Evolutionary conservation across 345 rosid species (phyloP).

Genomic region (Gossypium anomalum): DNA sequence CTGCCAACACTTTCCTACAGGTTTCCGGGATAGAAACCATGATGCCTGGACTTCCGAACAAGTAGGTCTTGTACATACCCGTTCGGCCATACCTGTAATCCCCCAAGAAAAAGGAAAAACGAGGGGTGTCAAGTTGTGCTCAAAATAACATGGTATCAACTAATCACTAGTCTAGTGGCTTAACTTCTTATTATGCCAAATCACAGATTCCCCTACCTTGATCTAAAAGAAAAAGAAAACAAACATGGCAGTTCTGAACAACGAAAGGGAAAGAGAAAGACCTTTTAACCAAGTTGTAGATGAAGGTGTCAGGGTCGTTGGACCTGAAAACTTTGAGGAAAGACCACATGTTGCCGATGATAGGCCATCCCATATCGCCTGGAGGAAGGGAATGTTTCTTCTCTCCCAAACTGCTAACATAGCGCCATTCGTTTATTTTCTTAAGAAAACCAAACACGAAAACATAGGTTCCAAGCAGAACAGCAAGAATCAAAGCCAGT

Average conservation of each 20-base stretch:
- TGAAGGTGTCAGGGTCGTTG: constrained; percentile 16
- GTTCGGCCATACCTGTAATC: constrained; percentile 25
- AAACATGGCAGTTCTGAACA: background rate
- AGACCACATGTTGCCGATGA: constrained; percentile 33
- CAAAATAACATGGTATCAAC: background rate
- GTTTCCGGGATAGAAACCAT: constrained; percentile 27
- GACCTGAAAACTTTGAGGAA: constrained; percentile 45
- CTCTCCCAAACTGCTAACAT: constrained; percentile 29
- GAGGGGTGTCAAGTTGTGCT: background rate
- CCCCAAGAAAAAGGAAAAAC: background rate
- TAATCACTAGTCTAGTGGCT: no score
- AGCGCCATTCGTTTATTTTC: constrained; percentile 12
- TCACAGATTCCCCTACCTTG: no score
- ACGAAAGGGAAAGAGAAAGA: background rate
- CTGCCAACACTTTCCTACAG: constrained; percentile 22
- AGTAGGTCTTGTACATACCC: constrained; percentile 28
- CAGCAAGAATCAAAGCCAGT: constrained; percentile 11
- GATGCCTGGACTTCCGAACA: constrained; percentile 32
- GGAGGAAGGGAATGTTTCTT: constrained; percentile 26
- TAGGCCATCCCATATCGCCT: constrained; percentile 24
- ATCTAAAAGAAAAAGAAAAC: no score
- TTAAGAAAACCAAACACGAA: constrained; percentile 17
- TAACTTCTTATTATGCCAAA: no score
- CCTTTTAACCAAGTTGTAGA: constrained; percentile 8
- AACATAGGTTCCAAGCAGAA: constrained; percentile 11